Percentiles rank a stretch among this genome's conserved stretches.
Evolutionary conservation across 805 yeast species (phyloP).

Genomic region (Saturnispora kantuleensis): DNA sequence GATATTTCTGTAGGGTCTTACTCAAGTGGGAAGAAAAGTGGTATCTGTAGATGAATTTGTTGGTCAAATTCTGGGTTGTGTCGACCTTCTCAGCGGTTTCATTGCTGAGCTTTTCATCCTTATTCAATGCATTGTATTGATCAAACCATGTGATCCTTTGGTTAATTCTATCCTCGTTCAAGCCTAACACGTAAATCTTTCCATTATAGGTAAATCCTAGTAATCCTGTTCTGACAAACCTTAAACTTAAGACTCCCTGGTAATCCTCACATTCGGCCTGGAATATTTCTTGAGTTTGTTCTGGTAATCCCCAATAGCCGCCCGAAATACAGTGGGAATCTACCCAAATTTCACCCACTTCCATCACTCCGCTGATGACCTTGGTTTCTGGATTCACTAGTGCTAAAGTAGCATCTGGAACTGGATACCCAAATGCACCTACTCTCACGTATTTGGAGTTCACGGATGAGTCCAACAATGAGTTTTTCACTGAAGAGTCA

Average conservation of each 20-base stretch:
- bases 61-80: conserved; percentile 5
- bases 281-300: conserved; percentile 63
- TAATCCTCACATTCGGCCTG: conserved; percentile 74
- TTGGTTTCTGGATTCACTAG: conserved; percentile 90
- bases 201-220: conserved; percentile 85
- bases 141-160: conserved; percentile 66
- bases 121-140: conserved; percentile 26
- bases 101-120: conserved; percentile 4
- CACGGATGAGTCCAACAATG: conserved; percentile 27
- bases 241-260: conserved; percentile 59
- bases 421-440: conserved; percentile 88
- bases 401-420: conserved; percentile 90
- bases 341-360: conserved; percentile 97
- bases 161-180: conserved; percentile 83
- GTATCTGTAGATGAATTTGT: conserved; percentile 33
- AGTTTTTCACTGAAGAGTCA: conserved; percentile 44
- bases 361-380: conserved; percentile 59
- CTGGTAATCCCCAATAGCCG: conserved; percentile 69
- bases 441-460: conserved; percentile 42
- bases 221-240: conserved; percentile 82
- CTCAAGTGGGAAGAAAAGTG: conserved; percentile 85
- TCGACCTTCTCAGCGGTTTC: conserved; percentile 1
- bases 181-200: conserved; percentile 77
- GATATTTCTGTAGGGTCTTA: conserved; percentile 71
- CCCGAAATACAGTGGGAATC: conserved; percentile 87